Percentiles rank a stretch among this genome's conserved stretches.
These are phyloP conservation scores for Annulohypoxylon stygium DNA, from an alignment of 495 filamentous ascomycete species.

Conservation along the genomic window DNA sequence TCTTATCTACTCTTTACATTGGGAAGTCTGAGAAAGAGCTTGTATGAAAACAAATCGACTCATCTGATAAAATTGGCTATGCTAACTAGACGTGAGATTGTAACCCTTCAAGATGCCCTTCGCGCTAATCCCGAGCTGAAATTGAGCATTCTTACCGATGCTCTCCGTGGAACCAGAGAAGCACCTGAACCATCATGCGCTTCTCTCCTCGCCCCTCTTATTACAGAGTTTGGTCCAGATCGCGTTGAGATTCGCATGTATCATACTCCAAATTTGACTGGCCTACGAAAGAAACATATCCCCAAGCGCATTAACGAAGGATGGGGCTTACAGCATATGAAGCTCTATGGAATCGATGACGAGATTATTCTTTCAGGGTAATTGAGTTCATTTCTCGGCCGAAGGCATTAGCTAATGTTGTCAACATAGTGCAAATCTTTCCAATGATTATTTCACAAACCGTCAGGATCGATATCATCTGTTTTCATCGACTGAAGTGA, in stretches of 20 bases:
- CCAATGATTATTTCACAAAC: slow-evolving; percentile 95
- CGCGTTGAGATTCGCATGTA: slow-evolving; percentile 97
- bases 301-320: slow-evolving; percentile 96
- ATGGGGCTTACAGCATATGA: slow-evolving; percentile 99
- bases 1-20: slow-evolving; percentile 94
- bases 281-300: slow-evolving; percentile 82
- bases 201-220: slow-evolving; percentile 84
- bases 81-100: slow-evolving; percentile 65
- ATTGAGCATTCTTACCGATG: slow-evolving; percentile 94
- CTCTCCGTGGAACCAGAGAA: slow-evolving; percentile 91
- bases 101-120: slow-evolving; percentile 81
- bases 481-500: slow-evolving; percentile 80
- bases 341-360: slow-evolving; percentile 96
- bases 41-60: slow-evolving; percentile 54
- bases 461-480: slow-evolving; percentile 95
- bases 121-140: slow-evolving; percentile 78
- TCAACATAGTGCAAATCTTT: slow-evolving; percentile 82
- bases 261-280: slow-evolving; percentile 96
- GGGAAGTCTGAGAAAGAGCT: slow-evolving; percentile 94
- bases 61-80: background rate
- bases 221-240: slow-evolving; percentile 83
- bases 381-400: slow-evolving; percentile 21
- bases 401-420: slow-evolving; percentile 9
- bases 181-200: slow-evolving; percentile 89
- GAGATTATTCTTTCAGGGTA: slow-evolving; percentile 95